phyloP scores from a whole-genome alignment of 2,329 filamentous ascomycete genomes.

The Fusarium mangiferae region DNA sequence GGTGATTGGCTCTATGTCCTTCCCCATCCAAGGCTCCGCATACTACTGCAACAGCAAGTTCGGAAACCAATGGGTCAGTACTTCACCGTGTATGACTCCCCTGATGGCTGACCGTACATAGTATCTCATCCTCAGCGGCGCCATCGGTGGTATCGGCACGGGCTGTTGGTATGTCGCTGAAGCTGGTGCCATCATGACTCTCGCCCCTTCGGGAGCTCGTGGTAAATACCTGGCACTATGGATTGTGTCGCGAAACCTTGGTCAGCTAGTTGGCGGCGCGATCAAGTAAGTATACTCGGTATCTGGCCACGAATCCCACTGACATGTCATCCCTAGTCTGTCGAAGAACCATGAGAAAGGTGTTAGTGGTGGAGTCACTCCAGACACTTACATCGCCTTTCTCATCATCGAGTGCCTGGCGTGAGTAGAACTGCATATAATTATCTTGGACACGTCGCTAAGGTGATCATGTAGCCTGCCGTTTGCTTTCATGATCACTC shows the following conservation, averaged over 20 bases:
- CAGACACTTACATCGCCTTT: constrained; percentile 11
- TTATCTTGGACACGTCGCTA: accelerated
- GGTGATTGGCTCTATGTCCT: constrained; percentile 1
- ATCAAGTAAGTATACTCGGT: not conserved
- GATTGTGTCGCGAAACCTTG: constrained; percentile 8
- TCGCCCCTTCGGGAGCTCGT: constrained; percentile 57
- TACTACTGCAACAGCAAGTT: constrained; percentile 22
- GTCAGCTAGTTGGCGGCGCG: constrained; percentile 7
- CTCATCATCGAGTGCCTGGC: constrained; percentile 11
- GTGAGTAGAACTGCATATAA: not conserved
- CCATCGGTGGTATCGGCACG: constrained; percentile 44
- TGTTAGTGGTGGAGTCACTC: constrained; percentile 2
- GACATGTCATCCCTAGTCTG: not conserved
- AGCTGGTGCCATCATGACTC: constrained; percentile 59
- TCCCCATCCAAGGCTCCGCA: not conserved
- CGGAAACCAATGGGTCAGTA: constrained; percentile 2
- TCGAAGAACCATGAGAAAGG: constrained; percentile 15
- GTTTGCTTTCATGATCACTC: constrained; percentile 8
- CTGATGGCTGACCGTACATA: not conserved
- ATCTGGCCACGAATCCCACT: accelerated
- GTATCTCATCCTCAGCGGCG: constrained; percentile 15
- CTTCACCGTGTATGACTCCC: accelerated
- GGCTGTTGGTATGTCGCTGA: constrained; percentile 62
- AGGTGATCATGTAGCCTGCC: not conserved
- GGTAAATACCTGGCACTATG: constrained; percentile 54